Percentiles rank a stretch among this genome's conserved stretches.
phyloP scores from a whole-genome alignment of 768 basidiomycete genomes.

The Psilocybe sp. region DNA sequence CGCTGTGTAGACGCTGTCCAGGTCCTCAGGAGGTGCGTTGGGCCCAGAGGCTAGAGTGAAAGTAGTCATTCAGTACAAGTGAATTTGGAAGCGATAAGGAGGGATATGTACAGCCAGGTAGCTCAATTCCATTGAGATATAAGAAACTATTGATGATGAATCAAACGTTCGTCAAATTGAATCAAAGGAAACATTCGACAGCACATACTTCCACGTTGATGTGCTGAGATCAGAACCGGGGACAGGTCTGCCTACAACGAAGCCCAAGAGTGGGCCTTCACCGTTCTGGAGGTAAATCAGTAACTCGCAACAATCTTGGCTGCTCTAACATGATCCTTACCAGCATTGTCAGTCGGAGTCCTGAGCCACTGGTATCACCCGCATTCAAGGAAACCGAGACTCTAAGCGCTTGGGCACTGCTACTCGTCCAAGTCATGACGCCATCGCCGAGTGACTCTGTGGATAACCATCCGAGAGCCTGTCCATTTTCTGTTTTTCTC shows the following conservation, averaged over 20 bases:
- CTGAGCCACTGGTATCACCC: not conserved
- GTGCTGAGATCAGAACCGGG: slow-evolving; percentile 7
- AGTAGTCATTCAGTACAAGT: not conserved
- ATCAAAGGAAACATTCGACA: not conserved
- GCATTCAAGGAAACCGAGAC: not conserved
- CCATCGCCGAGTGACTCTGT: not conserved
- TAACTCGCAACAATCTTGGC: no score
- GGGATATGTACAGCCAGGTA: slow-evolving; percentile 10
- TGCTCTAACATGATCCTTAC: not conserved
- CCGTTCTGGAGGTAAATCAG: not conserved
- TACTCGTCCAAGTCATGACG: not conserved
- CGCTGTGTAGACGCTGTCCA: slow-evolving; percentile 9
- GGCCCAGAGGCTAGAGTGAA: slow-evolving; percentile 2
- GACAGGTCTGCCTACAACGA: slow-evolving; percentile 9
- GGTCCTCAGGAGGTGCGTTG: slow-evolving; percentile 2
- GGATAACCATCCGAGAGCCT: not conserved
- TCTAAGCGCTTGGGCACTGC: not conserved
- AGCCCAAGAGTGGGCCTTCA: slow-evolving; percentile 10
- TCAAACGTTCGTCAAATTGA: not conserved
- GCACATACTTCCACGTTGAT: slow-evolving; percentile 7
- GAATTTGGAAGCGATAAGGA: not conserved
- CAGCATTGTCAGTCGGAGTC: not conserved
- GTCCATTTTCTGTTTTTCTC: not conserved
- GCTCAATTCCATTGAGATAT: slow-evolving; percentile 6
- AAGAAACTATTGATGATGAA: slow-evolving; percentile 9